Evolutionary conservation across 2,329 filamentous ascomycete species (phyloP).

Genomic region (Xylariaceae sp.): DNA sequence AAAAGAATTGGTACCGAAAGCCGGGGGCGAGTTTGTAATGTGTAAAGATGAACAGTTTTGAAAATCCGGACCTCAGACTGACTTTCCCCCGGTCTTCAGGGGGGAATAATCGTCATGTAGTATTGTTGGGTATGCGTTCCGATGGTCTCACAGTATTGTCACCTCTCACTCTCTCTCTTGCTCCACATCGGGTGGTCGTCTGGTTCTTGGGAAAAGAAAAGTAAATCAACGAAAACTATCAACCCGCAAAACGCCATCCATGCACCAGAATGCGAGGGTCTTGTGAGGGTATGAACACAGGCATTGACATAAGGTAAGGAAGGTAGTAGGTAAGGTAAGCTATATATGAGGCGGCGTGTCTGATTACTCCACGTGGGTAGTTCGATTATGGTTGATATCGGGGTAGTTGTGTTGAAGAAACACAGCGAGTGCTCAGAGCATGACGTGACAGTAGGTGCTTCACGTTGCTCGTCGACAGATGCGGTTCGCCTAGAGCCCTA

Average conservation of each 20-base stretch:
- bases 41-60: too few species aligned
- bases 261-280: slow-evolving; percentile 16
- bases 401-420: slow-evolving; percentile 11
- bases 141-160: too few species aligned
- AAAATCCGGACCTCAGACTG: too few species aligned
- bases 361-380: slow-evolving; percentile 15
- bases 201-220: not conserved
- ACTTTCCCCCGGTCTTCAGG: too few species aligned
- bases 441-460: not conserved
- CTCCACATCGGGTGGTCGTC: not conserved
- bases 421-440: not conserved
- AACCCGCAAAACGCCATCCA: slow-evolving; percentile 18
- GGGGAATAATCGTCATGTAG: too few species aligned
- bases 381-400: slow-evolving; percentile 12
- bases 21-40: too few species aligned
- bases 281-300: slow-evolving; percentile 15
- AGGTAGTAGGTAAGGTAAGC: too few species aligned
- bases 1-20: too few species aligned
- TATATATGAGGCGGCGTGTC: slow-evolving; percentile 12
- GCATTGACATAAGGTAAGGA: not conserved
- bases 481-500: not conserved
- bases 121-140: not conserved
- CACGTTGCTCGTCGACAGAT: not conserved
- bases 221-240: slow-evolving; percentile 8
- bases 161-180: too few species aligned